Conservation (phyloP, 768 basidiomycete species). For the Lactarius hengduanensis region DNA sequence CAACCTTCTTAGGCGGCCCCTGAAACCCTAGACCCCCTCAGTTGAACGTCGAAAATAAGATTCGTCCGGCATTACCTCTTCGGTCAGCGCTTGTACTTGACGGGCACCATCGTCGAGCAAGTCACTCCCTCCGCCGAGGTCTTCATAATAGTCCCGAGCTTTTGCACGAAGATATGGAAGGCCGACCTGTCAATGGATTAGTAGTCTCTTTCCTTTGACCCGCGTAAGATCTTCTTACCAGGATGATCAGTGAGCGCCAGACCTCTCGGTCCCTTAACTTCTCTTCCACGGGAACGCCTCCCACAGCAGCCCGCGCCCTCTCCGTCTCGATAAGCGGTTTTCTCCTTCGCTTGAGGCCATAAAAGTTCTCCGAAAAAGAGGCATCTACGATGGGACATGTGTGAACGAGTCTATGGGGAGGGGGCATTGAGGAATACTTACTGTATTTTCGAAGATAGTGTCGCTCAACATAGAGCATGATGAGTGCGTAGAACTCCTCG, state of each 20-base stretch:
- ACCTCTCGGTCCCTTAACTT: conserved; percentile 65
- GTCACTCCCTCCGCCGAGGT: conserved; percentile 82
- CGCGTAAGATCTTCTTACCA: conserved; percentile 51
- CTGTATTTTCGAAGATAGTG: conserved; percentile 88
- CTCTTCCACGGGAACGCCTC: conserved; percentile 62
- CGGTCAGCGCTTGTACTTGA: conserved; percentile 47
- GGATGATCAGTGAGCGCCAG: conserved; percentile 71
- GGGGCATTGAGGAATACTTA: conserved; percentile 38
- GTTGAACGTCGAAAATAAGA: conserved; percentile 14
- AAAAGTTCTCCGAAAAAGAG: conserved; percentile 95
- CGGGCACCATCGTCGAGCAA: conserved; percentile 50
- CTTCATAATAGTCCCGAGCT: conserved; percentile 86
- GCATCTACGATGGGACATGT: conserved; percentile 56
- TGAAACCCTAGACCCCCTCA: conserved; percentile 43
- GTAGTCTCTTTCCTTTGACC: neutral
- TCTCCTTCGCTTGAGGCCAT: conserved; percentile 81
- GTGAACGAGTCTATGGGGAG: neutral
- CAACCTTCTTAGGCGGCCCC: conserved; percentile 50
- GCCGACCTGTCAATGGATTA: conserved; percentile 55
- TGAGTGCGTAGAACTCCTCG: conserved; percentile 90
- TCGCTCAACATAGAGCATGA: conserved; percentile 88
- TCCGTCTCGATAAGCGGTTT: conserved; percentile 69
- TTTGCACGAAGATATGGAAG: conserved; percentile 90
- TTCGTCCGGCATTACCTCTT: conserved; percentile 45
- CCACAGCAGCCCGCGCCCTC: conserved; percentile 64